Conservation (phyloP, 2,329 filamentous ascomycete genomes). For the Claviceps arundinis region DNA sequence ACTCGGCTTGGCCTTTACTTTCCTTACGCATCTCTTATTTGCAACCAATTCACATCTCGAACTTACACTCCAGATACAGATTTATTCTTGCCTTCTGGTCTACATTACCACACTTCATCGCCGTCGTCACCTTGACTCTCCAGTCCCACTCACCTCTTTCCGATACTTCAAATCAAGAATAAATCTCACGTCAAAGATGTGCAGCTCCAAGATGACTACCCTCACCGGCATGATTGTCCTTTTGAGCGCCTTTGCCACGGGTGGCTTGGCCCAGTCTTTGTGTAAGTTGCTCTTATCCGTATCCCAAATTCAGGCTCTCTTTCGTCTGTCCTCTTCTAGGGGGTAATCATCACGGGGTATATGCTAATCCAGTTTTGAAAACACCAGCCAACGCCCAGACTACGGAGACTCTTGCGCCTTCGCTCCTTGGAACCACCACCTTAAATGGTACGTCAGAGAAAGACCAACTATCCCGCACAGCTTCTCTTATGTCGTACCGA, state of each 20-base stretch:
- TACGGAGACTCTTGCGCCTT: conserved; percentile 17
- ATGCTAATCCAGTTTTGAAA: background rate
- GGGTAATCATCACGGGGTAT: background rate
- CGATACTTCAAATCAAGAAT: background rate
- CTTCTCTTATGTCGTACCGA: background rate
- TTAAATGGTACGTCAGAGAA: conserved; percentile 16
- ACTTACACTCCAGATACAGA: background rate
- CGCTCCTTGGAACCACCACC: conserved; percentile 19
- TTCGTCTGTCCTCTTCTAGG: background rate
- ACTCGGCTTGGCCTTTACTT: too few relatives aligned
- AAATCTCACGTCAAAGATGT: conserved; percentile 10
- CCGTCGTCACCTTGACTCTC: background rate
- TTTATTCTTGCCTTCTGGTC: background rate
- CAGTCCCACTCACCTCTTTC: background rate
- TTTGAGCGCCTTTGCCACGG: conserved; percentile 10
- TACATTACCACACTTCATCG: background rate
- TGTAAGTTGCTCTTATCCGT: conserved; percentile 8
- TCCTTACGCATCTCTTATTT: background rate
- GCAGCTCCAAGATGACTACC: conserved; percentile 16
- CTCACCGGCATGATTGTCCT: conserved; percentile 13
- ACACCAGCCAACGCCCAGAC: conserved; percentile 15
- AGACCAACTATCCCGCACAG: background rate
- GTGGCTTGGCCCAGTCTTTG: conserved; percentile 8
- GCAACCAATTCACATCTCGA: background rate
- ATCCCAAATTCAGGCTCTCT: background rate